phyloP scores from a whole-genome alignment of 768 basidiomycete genomes.

The Tephrocybe sp. region DNA sequence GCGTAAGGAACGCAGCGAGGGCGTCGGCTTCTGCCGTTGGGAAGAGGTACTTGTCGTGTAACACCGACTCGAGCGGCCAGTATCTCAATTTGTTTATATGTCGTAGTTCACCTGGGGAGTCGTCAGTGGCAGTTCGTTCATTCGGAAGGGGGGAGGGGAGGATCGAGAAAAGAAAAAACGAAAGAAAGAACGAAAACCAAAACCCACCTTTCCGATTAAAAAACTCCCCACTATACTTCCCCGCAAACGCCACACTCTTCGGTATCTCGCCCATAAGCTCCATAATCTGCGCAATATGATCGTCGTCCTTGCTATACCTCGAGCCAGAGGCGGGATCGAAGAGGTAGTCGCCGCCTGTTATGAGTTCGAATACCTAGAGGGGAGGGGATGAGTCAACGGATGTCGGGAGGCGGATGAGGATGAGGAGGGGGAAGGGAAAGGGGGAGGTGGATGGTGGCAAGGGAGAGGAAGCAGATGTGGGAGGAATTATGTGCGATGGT shows the following conservation, averaged over 20 bases:
- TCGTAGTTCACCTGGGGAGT: slow-evolving; percentile 65
- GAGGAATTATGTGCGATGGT: too few relatives aligned
- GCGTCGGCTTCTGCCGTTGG: slow-evolving; percentile 76
- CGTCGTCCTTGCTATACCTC: slow-evolving; percentile 94
- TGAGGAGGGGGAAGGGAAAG: too few relatives aligned
- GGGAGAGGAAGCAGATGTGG: too few relatives aligned
- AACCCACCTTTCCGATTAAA: slow-evolving; percentile 92
- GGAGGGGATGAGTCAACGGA: neutral
- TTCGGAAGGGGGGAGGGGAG: neutral
- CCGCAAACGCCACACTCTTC: slow-evolving; percentile 75
- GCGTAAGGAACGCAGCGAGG: slow-evolving; percentile 76
- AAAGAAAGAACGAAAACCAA: neutral
- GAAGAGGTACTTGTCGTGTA: slow-evolving; percentile 96
- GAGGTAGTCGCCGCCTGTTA: slow-evolving; percentile 95
- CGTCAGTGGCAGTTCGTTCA: neutral
- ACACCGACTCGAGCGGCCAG: slow-evolving; percentile 80
- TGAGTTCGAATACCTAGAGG: slow-evolving; percentile 86
- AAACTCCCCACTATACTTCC: slow-evolving; percentile 92
- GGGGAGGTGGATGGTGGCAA: too few relatives aligned
- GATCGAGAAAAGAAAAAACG: neutral
- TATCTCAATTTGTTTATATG: slow-evolving; percentile 93
- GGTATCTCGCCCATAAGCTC: slow-evolving; percentile 93
- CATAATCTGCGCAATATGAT: slow-evolving; percentile 97
- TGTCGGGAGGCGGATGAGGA: too few relatives aligned
- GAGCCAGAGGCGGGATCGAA: slow-evolving; percentile 96